Base-by-base conservation (phyloP, 768 basidiomycete species). In the Trametes cinnabarina region DNA sequence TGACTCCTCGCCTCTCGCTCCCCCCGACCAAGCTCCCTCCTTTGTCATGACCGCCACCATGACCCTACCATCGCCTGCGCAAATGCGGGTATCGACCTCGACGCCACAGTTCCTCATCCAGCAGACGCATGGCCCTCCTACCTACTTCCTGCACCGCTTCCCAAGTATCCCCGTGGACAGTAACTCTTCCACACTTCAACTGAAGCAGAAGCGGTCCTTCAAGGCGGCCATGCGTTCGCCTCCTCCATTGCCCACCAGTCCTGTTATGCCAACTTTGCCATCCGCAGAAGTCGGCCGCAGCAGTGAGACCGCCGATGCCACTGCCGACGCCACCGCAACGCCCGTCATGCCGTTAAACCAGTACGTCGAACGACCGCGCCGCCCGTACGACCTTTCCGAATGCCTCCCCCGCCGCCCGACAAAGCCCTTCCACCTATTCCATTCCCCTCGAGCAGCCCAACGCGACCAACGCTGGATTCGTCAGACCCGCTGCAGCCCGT, bases 1-100 rank as follows among this genome's bases (percentile, higher is more conserved):
- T 7, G 54, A 47, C 49, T 9, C 37, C 46, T 26, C 28, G 19
- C 20, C 50, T 46, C 46, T 42, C 54, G 28, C 34, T 55, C 20
- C 32, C 30, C 47, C 15, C 32, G 25, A 19, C 35, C n/a, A 53
- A 35, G n/a, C n/a, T n/a, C 42, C 53, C 20, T 40, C 59, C 19
- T 40, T 52, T 30, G 26, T 35, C 51, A 56, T 61, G 60, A 51
- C 60, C 53, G 51, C 60, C 40, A 53, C 50, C 50, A 61, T 61
- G 55, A 50, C 55, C 28, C 34, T 42, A 32, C 17, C 50, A 11
- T 39, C 50, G 1, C 55, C 44, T 32, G 19, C 50, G 7, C 50
- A 30, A 19, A 15, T 47, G 44, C 43, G 60, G 30, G 37, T 40
- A 25, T 50, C 59, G 10, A 49, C 55, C 30, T 40, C 59, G 5